Percentiles rank a stretch among this genome's conserved stretches.
These are phyloP conservation scores for Microbotryomycetes sp. DNA, from an alignment of 1,284 basidiomycete species.

Conservation along the genomic window DNA sequence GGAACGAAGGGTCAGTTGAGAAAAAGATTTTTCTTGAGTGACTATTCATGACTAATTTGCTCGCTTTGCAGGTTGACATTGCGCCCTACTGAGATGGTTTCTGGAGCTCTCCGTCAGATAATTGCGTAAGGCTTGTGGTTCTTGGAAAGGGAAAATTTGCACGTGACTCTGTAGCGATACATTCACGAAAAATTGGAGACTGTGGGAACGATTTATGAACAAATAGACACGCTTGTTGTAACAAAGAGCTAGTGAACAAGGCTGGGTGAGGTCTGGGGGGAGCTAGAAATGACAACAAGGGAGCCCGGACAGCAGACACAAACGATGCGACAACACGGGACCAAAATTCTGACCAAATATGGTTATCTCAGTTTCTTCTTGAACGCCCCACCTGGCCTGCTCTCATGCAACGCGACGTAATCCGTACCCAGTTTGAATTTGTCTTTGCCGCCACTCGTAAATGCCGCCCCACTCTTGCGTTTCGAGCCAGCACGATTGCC, in stretches of 20 bases:
- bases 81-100: background rate
- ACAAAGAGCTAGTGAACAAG: too few relatives aligned
- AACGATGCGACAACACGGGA: too few relatives aligned
- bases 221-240: too few relatives aligned
- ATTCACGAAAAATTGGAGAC: too few relatives aligned
- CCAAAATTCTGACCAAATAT: background rate
- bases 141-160: background rate
- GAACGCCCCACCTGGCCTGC: background rate
- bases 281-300: background rate
- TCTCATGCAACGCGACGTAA: background rate
- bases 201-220: too few relatives aligned
- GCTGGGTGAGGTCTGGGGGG: too few relatives aligned
- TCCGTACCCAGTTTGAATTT: background rate
- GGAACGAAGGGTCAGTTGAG: background rate
- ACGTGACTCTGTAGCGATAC: background rate
- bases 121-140: too few relatives aligned
- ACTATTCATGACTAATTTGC: too few relatives aligned
- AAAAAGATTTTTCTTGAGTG: too few relatives aligned
- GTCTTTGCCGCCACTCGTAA: background rate
- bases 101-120: too few relatives aligned
- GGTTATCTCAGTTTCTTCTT: background rate
- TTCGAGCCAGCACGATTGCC: background rate
- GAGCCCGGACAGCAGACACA: too few relatives aligned
- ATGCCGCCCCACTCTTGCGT: background rate
- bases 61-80: background rate